Conservation (phyloP, 208 protist species). For the Crithidia sp. region DNA sequence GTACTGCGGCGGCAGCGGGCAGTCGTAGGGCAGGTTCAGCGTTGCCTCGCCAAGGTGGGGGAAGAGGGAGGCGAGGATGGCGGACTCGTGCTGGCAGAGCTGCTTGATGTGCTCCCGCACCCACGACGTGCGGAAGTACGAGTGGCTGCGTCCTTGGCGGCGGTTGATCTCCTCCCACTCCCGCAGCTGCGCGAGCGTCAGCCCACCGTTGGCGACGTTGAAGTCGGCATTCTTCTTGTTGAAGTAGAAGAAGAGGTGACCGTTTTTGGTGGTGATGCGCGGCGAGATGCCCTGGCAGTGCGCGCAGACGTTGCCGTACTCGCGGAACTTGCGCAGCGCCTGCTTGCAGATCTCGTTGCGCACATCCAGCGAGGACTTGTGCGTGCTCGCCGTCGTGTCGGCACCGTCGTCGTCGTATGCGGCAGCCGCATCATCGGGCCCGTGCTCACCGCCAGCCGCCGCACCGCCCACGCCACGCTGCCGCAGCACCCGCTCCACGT, state of each 20-base stretch:
- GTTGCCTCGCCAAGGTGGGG: conserved; percentile 83
- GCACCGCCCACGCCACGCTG: conserved; percentile 18
- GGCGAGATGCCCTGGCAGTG: conserved; percentile 83
- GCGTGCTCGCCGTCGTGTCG: conserved; percentile 7
- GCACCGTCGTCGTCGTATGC: not conserved
- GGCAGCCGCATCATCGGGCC: not conserved
- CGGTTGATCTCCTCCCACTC: conserved; percentile 72
- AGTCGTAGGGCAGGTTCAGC: conserved; percentile 54
- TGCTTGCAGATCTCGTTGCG: conserved; percentile 76
- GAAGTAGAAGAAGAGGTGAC: conserved; percentile 89
- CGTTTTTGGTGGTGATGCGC: conserved; percentile 71
- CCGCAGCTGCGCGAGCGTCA: conserved; percentile 58
- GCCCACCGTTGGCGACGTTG: conserved; percentile 59
- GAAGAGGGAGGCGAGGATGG: conserved; percentile 74
- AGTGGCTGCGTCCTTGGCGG: conserved; percentile 66
- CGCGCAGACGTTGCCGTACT: conserved; percentile 64
- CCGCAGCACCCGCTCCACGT: conserved; percentile 64
- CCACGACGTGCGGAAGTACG: conserved; percentile 67
- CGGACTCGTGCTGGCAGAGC: conserved; percentile 72
- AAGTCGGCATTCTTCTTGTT: conserved; percentile 60
- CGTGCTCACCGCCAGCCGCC: not conserved
- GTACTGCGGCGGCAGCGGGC: conserved; percentile 52
- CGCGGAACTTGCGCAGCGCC: conserved; percentile 67
- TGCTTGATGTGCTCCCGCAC: conserved; percentile 83
- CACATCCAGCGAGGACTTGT: conserved; percentile 64